Conservation (phyloP, 805 yeast species). For the Zygoascus flipseniorum region DNA sequence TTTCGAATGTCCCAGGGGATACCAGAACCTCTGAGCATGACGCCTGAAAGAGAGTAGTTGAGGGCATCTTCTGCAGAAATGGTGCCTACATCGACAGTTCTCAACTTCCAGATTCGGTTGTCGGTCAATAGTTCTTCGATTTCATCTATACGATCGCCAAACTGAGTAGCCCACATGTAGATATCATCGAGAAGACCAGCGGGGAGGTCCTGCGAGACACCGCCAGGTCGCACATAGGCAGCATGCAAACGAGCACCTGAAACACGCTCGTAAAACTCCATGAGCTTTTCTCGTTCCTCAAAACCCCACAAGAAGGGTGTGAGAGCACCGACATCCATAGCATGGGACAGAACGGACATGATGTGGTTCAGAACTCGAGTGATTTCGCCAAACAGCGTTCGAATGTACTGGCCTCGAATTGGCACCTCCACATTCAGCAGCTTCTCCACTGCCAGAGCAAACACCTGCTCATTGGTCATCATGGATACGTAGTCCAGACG, state of each 20-base stretch:
- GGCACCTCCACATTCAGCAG: slow-evolving; percentile 79
- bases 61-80: slow-evolving; percentile 82
- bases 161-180: slow-evolving; percentile 94
- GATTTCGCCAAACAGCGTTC: slow-evolving; percentile 81
- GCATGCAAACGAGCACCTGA: slow-evolving; percentile 86
- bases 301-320: slow-evolving; percentile 93
- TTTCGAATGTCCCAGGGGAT: slow-evolving; percentile 80
- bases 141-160: slow-evolving; percentile 87
- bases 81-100: slow-evolving; percentile 73
- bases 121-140: slow-evolving; percentile 83
- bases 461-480: slow-evolving; percentile 89
- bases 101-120: slow-evolving; percentile 86
- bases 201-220: slow-evolving; percentile 83
- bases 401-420: slow-evolving; percentile 71
- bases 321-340: slow-evolving; percentile 91
- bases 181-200: slow-evolving; percentile 81
- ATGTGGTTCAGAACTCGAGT: slow-evolving; percentile 77
- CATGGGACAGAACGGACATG: slow-evolving; percentile 80
- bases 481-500: slow-evolving; percentile 74
- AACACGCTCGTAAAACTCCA: slow-evolving; percentile 88
- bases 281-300: slow-evolving; percentile 86
- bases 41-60: slow-evolving; percentile 73
- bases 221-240: slow-evolving; percentile 87
- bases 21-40: slow-evolving; percentile 88
- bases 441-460: slow-evolving; percentile 77